These are phyloP conservation scores for Epipyxis sp. DNA, from an alignment of 108 stramenopile genomes.

Conservation along the genomic window DNA sequence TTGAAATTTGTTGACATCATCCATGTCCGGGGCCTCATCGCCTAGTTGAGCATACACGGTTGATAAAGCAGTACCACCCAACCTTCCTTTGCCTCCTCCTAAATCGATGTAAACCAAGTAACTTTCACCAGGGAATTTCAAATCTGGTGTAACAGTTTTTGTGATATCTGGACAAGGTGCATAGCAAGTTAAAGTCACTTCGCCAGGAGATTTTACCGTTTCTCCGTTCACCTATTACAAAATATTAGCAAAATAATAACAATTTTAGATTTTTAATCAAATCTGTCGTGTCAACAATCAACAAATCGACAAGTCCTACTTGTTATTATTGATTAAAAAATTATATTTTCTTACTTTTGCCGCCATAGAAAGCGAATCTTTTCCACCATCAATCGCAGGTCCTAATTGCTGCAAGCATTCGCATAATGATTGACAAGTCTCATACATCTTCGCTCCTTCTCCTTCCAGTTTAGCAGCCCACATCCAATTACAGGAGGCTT, in stretches of 20 bases:
- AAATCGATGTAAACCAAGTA: slow-evolving; percentile 81
- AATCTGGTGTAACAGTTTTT: slow-evolving; percentile 89
- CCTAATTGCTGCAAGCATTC: slow-evolving; percentile 80
- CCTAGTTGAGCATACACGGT: slow-evolving; percentile 58
- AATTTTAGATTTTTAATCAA: too few relatives aligned
- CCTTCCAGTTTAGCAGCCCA: slow-evolving; percentile 97
- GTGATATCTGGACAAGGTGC: slow-evolving; percentile 84
- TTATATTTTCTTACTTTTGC: slow-evolving; percentile 84
- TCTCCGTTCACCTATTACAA: too few relatives aligned
- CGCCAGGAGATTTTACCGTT: slow-evolving; percentile 93
- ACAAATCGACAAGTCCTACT: neutral
- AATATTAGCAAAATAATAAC: too few relatives aligned
- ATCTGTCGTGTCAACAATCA: neutral
- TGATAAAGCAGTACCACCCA: slow-evolving; percentile 78
- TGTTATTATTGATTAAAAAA: too few relatives aligned
- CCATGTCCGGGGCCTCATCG: slow-evolving; percentile 81
- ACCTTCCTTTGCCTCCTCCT: slow-evolving; percentile 67
- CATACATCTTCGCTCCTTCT: slow-evolving; percentile 96
- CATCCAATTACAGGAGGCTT: slow-evolving; percentile 98
- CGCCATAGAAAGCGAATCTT: slow-evolving; percentile 98
- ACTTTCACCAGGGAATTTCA: slow-evolving; percentile 71
- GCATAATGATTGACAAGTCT: slow-evolving; percentile 87
- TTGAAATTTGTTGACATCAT: slow-evolving; percentile 74
- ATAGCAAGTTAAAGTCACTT: slow-evolving; percentile 90
- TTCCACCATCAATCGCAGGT: slow-evolving; percentile 95